These are phyloP conservation scores for Pholiota conissans DNA, from an alignment of 768 basidiomycete species.

Conservation along the genomic window DNA sequence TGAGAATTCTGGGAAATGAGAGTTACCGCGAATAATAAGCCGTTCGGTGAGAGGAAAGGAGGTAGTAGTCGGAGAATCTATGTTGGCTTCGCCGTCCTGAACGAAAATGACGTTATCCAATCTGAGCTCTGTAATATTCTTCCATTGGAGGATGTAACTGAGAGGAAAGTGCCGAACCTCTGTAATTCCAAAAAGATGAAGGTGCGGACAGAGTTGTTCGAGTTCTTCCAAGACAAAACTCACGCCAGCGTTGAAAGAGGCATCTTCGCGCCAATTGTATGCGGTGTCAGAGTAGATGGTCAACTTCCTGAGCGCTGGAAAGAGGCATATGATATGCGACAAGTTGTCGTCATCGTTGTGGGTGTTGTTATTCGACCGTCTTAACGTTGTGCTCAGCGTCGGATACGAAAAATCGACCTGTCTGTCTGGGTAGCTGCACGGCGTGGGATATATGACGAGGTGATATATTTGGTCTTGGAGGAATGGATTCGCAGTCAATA, in stretches of 20 bases:
- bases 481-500: neutral
- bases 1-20: too few species aligned
- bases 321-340: neutral
- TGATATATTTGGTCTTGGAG: too few species aligned
- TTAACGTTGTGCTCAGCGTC: constrained; percentile 1
- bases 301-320: neutral
- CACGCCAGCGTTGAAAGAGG: neutral
- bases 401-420: too few species aligned
- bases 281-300: neutral
- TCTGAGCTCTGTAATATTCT: neutral
- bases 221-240: neutral
- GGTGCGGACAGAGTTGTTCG: neutral
- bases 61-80: too few species aligned
- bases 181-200: neutral
- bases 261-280: too few species aligned
- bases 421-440: too few species aligned
- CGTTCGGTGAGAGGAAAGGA: too few species aligned
- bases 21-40: too few species aligned
- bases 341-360: neutral
- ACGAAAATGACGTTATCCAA: neutral
- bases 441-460: too few species aligned
- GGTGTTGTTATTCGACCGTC: neutral
- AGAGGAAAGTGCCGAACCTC: neutral
- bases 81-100: too few species aligned
- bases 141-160: neutral